Base-by-base conservation (phyloP, 352 stramenopile species). In the Peronospora tabacina region DNA sequence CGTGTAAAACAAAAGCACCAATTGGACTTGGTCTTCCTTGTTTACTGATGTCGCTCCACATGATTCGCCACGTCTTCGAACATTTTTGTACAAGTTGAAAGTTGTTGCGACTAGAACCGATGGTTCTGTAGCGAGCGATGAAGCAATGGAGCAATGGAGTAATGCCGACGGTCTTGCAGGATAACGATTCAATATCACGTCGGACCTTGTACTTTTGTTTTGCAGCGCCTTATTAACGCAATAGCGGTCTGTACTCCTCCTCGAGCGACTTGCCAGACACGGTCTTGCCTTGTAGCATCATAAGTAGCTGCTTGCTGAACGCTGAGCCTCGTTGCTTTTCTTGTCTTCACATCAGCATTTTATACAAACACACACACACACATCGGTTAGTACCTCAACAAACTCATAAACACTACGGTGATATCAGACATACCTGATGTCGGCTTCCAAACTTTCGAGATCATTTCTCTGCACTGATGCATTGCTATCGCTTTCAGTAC, bases 281-380 rank as follows among this genome's bases (percentile, higher is more conserved):
- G 7, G 70, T 77, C 50, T 72, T 74, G 40, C 73, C 70, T 44
- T 80, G 76, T 15, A 87, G 63, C 58, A 78, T 72, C 53, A 61
- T 60, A 35, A 87, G 45, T 19, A 87, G 58, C 44, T 81, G 62
- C 20, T 73, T 45, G 29, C 73, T 58, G 33, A 87, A 87, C 3
- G 57, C 65, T 3, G 51, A 70, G 0, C 61, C 69, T 30, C 53
- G 53, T 40, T 63, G 61, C 44, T 74, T 82, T 37, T 85, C 76
- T 15, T 17, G 56, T 42, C 58, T 60, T 36, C 16, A 49, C 12
- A 61, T 33, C 19, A 41, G 13, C 15, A 51, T 12, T 32, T 9
- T 12, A 26, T 5, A 15, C 41, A n/a, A 47, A 43, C 32, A 7
- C 13, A 17, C 28, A 30, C 5, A 17, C 13, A 28, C 7, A 16